Evolutionary conservation across 192 early-diverging fungal species (phyloP).

Genomic region (Phlyctochytrium arcticum): DNA sequence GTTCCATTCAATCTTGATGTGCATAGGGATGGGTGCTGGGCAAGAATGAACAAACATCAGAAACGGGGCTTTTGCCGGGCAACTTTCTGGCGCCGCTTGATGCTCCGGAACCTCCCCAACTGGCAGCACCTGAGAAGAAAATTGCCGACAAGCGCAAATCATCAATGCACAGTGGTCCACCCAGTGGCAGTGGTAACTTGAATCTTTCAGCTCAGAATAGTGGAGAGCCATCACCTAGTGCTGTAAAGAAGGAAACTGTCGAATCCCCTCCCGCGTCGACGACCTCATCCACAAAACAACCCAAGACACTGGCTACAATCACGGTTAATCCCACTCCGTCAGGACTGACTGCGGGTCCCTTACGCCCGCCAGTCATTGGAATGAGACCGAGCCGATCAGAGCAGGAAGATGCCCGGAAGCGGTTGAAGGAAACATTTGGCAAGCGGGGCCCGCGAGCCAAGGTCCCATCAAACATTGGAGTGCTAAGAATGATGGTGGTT

Average conservation of each 20-base stretch:
- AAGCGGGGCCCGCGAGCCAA: slow-evolving; percentile 8
- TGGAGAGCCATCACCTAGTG: not conserved
- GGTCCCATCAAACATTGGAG: slow-evolving; percentile 33
- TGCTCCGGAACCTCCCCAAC: slow-evolving; percentile 1
- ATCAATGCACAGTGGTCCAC: slow-evolving; percentile 20
- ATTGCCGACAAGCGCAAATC: slow-evolving; percentile 28
- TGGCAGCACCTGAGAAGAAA: not conserved
- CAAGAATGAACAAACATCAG: slow-evolving; percentile 26
- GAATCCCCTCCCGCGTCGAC: not conserved
- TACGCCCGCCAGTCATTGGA: not conserved
- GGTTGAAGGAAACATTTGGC: not conserved
- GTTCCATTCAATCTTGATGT: too few species aligned
- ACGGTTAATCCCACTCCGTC: slow-evolving; percentile 10
- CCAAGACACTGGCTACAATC: slow-evolving; percentile 10
- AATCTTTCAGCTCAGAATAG: not conserved
- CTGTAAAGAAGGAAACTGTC: slow-evolving; percentile 1
- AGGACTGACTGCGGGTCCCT: slow-evolving; percentile 9
- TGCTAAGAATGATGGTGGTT: slow-evolving; percentile 31
- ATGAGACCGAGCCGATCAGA: not conserved
- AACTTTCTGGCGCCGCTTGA: slow-evolving; percentile 34
- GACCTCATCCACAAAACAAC: slow-evolving; percentile 12
- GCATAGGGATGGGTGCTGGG: slow-evolving; percentile 31
- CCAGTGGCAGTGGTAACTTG: not conserved
- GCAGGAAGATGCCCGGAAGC: slow-evolving; percentile 3
- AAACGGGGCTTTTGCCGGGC: slow-evolving; percentile 25